Base-by-base conservation (phyloP, 1,139 yeast species). In the Kodamaea sp. region DNA sequence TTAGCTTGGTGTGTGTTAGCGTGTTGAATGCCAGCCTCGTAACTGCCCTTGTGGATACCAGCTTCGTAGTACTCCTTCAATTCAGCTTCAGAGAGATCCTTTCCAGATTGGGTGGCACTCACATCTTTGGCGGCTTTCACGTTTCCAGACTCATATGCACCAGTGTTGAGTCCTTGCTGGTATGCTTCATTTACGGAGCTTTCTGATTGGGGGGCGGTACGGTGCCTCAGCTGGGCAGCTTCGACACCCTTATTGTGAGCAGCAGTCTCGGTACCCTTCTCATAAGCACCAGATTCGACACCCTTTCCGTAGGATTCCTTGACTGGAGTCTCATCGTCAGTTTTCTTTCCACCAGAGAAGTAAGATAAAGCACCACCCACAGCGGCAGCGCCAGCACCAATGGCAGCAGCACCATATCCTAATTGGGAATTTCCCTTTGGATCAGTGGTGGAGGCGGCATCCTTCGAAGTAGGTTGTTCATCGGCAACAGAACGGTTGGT, bases 11-110 rank as follows among this genome's bases (percentile, higher is more conserved):
- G 8, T 7, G 6, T 23, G 14, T 34, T 24, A 8, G 34, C 28
- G 14, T 31, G 29, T 15, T 10, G 24, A 18, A 9, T 22, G 5
- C 54, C 54, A 3, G 48, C 44, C 22, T 49, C 53, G 24, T 42
- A 42, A 3, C 53, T 37, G 3, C 49, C 50, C 18, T 39, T 39
- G 5, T 24, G 14, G 8, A 44, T 37, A 13, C 52, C 53, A 6
- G 51, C 47, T 4, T 31, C 32, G 33, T 51, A 50, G 21, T 31
- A 35, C 8, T 39, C 43, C 8, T 22, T 19, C 10, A 14, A 20
- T 4, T 32, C 32, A 4, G 29, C 32, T 6, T 19, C 6, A 4
- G 36, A 24, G n/a, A 33, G 28, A 15, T 23, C 21, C 5, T 22
- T 11, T 26, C 15, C 5, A 6, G 23, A 21, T 13, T 31, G 28